Evolutionary conservation across 2,329 filamentous ascomycete species (phyloP), one percentile per base, ranked within the genome.

Genomic region (Didymella exigua): DNA sequence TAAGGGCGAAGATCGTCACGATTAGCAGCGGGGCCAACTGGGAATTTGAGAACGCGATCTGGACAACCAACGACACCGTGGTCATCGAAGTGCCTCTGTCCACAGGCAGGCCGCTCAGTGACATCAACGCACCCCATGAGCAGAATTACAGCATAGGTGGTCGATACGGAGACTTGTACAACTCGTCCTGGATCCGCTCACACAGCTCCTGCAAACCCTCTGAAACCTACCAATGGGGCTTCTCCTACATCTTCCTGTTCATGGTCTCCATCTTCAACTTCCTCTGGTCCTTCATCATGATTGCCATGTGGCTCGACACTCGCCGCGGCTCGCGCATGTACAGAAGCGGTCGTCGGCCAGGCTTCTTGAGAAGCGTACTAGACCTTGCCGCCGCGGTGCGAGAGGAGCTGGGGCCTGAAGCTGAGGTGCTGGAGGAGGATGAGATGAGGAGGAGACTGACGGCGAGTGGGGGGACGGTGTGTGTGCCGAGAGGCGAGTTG

Each of bases 191-290:
- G 24, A 33, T 72, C 11, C 56, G 60, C 31, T 41, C 50, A 2
- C 60, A 70, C 42, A 64, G 67, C 21, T 68, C 67, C 4, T 73
- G 70, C 47, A 67, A 71, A 31, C 67, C 70, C 7, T 64, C 55
- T 37, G 68, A 71, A 19, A 70, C 63, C 8, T 73, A 73, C 42
- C 69, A 72, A 43, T 73, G 70, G 70, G 69, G 70, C 0, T 73
- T 73, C 47, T 73, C 70, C 0, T 73, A 73, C 54, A 71, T 72
- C 8, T 73, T 73, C 50, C 56, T 73, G 7, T 72, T 72, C 58
- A 71, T 71, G 68, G 57, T 73, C 0, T 64, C 62, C 9, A 72
- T 72, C 4, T 72, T 72, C 56, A 70, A 71, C 37, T 73, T 70
- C 43, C 38, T 72, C 21, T 73, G 70, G 69, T 49, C 56, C 7